A percentile compares a stretch with the other conserved stretches of the same genome.
Evolutionary conservation across 768 basidiomycete species (phyloP).

Genomic region (Galerina marginata): DNA sequence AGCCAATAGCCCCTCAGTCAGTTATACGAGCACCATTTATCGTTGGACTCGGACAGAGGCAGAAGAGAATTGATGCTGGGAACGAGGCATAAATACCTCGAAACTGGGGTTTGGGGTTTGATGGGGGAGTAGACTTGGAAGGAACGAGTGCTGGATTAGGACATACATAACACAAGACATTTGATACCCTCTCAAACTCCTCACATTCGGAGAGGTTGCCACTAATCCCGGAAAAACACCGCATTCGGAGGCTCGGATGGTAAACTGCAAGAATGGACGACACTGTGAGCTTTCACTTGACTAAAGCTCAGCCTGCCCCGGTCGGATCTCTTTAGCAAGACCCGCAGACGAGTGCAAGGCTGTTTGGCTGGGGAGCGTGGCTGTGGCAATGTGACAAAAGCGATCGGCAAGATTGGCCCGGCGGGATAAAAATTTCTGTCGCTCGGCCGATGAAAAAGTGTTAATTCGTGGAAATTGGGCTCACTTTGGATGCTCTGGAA

Average conservation of each 20-base stretch:
- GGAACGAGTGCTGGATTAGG: not conserved
- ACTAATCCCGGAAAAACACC: not conserved
- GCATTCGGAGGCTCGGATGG: conserved; percentile 5
- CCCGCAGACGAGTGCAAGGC: no score
- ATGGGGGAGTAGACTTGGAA: not conserved
- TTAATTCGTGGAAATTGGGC: no score
- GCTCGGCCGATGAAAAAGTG: conserved; percentile 2
- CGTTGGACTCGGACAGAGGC: not conserved
- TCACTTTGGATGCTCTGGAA: no score
- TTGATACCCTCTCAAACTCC: not conserved
- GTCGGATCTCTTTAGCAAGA: no score
- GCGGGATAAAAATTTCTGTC: conserved; percentile 1
- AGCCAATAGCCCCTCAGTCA: conserved; percentile 15
- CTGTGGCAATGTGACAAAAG: not conserved
- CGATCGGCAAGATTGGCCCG: not conserved
- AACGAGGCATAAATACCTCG: not conserved
- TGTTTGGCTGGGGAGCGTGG: no score
- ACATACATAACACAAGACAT: not conserved
- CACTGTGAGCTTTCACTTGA: no score
- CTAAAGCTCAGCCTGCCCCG: no score
- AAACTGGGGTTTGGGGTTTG: not conserved
- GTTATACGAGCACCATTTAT: not conserved
- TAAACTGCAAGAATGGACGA: not conserved
- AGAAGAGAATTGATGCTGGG: not conserved
- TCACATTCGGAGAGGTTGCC: not conserved